Evolutionary conservation across 805 yeast genomes (phyloP).

Genomic region (Pichia sporocuriosa): DNA sequence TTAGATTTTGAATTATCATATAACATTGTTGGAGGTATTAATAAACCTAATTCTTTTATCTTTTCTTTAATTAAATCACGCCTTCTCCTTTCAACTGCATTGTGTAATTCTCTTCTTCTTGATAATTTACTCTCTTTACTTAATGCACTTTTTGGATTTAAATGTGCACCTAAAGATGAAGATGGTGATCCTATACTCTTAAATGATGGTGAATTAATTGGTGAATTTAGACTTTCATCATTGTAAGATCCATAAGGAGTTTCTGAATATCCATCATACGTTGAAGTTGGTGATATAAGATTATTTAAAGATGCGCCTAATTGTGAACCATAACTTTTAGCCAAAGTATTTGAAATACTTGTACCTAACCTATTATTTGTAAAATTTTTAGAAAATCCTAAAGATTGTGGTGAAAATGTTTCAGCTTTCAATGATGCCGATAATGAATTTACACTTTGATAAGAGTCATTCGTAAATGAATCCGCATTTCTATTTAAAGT

Average conservation of each 20-base stretch:
- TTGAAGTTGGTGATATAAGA: slow-evolving; percentile 30
- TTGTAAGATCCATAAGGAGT: slow-evolving; percentile 32
- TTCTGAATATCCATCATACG: slow-evolving; percentile 29
- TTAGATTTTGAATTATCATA: slow-evolving; percentile 30
- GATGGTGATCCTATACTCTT: slow-evolving; percentile 30
- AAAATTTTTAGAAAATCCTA: slow-evolving; percentile 14
- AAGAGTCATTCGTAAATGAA: not conserved
- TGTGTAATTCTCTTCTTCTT: slow-evolving; percentile 82
- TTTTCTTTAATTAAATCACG: slow-evolving; percentile 86
- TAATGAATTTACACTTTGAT: slow-evolving; percentile 4
- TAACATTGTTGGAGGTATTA: slow-evolving; percentile 72
- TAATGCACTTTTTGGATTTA: slow-evolving; percentile 31
- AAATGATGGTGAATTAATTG: slow-evolving; percentile 30
- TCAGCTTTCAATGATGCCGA: slow-evolving; percentile 9
- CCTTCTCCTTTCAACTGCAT: slow-evolving; percentile 89
- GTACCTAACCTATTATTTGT: slow-evolving; percentile 7
- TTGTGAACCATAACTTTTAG: slow-evolving; percentile 26
- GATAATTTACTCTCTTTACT: slow-evolving; percentile 64
- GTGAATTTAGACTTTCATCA: slow-evolving; percentile 29
- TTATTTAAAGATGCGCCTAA: slow-evolving; percentile 28
- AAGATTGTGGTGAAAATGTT: slow-evolving; percentile 25
- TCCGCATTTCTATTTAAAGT: slow-evolving; percentile 1
- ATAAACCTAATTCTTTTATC: slow-evolving; percentile 72
- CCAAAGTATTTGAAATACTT: slow-evolving; percentile 10
- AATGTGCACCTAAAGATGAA: slow-evolving; percentile 28